phyloP scores from a whole-genome alignment of 371 early-diverging fungal genomes.

The Lichtheimia corymbifera region DNA sequence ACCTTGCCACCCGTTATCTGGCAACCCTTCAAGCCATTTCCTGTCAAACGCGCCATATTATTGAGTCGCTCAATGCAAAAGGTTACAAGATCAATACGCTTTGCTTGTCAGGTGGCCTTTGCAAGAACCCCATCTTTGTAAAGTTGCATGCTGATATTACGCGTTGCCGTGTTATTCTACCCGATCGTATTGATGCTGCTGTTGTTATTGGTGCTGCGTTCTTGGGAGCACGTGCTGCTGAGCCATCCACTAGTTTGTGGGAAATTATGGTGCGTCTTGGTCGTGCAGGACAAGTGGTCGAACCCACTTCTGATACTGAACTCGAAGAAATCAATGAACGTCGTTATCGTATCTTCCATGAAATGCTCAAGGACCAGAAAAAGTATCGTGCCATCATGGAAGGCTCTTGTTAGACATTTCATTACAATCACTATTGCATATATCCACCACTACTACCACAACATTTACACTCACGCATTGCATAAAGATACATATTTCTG shows the following conservation, averaged over 20 bases:
- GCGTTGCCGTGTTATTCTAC: slow-evolving; percentile 56
- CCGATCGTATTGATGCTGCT: slow-evolving; percentile 61
- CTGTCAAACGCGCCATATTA: slow-evolving; percentile 64
- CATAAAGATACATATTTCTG: background rate
- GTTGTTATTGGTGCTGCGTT: slow-evolving; percentile 76
- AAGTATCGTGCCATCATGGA: slow-evolving; percentile 59
- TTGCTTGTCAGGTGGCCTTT: slow-evolving; percentile 72
- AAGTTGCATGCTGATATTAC: slow-evolving; percentile 62
- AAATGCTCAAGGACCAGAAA: slow-evolving; percentile 62
- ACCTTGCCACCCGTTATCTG: slow-evolving; percentile 61
- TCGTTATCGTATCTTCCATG: slow-evolving; percentile 58
- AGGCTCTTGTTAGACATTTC: slow-evolving; percentile 9
- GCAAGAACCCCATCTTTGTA: slow-evolving; percentile 65
- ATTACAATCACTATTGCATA: background rate
- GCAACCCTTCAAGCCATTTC: slow-evolving; percentile 68
- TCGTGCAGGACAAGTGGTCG: slow-evolving; percentile 48
- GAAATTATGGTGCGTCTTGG: slow-evolving; percentile 62
- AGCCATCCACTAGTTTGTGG: slow-evolving; percentile 39
- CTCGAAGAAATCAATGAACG: slow-evolving; percentile 46
- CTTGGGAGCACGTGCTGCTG: slow-evolving; percentile 63
- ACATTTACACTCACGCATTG: background rate
- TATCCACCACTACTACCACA: too few species aligned
- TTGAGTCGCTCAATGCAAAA: slow-evolving; percentile 49
- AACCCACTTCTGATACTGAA: slow-evolving; percentile 42
- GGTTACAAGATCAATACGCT: slow-evolving; percentile 64